These are phyloP conservation scores for Phellopilus nigrolimitatus DNA, from an alignment of 1,284 basidiomycete genomes.

Conservation along the genomic window DNA sequence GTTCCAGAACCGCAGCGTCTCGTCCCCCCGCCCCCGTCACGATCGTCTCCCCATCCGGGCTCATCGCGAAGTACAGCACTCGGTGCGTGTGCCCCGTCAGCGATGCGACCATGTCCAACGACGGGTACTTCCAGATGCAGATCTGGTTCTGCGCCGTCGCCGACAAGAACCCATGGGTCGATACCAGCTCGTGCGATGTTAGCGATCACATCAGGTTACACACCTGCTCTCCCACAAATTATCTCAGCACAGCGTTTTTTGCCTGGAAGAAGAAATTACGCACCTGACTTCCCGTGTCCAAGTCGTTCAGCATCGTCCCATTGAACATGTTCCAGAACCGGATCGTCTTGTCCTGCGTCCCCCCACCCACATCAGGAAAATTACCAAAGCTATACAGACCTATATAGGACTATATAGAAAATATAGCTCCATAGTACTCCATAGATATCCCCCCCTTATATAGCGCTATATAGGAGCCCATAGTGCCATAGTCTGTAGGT, in stretches of 20 bases:
- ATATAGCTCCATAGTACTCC: no score
- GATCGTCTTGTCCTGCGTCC: slow-evolving; percentile 96
- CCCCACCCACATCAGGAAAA: no score
- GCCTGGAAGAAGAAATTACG: slow-evolving; percentile 26
- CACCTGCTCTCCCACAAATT: slow-evolving; percentile 63
- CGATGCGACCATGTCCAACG: slow-evolving; percentile 88
- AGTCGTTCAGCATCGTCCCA: slow-evolving; percentile 78
- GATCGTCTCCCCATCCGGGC: slow-evolving; percentile 94
- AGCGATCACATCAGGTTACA: slow-evolving; percentile 97
- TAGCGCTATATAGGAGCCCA: no score
- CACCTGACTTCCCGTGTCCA: slow-evolving; percentile 92
- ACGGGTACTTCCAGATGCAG: slow-evolving; percentile 96
- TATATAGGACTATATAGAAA: no score
- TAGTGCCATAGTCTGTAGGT: no score
- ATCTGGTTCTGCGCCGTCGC: slow-evolving; percentile 96
- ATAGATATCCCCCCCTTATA: no score
- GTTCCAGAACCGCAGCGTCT: slow-evolving; percentile 96
- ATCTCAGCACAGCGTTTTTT: neutral
- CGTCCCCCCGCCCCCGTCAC: slow-evolving; percentile 98
- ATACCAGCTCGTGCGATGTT: slow-evolving; percentile 95
- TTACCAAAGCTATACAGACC: no score
- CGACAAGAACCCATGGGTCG: slow-evolving; percentile 95
- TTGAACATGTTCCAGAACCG: slow-evolving; percentile 95
- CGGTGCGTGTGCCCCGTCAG: slow-evolving; percentile 93
- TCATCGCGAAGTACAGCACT: slow-evolving; percentile 96